These are phyloP conservation scores for Platismatia glauca DNA, from an alignment of 495 filamentous ascomycete genomes.

Conservation along the genomic window DNA sequence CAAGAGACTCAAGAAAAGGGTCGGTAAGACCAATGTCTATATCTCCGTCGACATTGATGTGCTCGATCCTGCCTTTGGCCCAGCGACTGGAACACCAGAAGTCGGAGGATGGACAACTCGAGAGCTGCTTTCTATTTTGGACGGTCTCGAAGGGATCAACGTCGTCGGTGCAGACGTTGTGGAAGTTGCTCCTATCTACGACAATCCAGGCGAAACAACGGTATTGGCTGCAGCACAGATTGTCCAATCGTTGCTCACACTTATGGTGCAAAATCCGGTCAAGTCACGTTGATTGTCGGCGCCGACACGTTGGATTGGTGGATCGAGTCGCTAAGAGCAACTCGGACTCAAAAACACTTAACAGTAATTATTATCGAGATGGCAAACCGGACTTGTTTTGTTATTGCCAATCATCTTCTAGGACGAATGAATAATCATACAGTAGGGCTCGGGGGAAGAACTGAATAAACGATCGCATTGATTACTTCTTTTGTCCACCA, in stretches of 20 bases:
- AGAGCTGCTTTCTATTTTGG: conserved; percentile 41
- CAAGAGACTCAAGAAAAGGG: conserved; percentile 32
- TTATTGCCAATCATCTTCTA: not conserved
- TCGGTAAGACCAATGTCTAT: conserved; percentile 31
- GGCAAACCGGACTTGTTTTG: not conserved
- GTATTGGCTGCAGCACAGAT: conserved; percentile 43
- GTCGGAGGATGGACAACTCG: conserved; percentile 45
- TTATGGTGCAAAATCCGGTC: conserved; percentile 37
- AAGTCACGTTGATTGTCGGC: conserved; percentile 13
- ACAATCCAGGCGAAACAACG: conserved; percentile 39
- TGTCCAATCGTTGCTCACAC: conserved; percentile 32
- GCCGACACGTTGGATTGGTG: not conserved
- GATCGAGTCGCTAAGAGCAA: conserved; percentile 19
- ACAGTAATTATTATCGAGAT: not conserved
- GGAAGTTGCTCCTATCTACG: conserved; percentile 46
- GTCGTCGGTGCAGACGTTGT: conserved; percentile 47
- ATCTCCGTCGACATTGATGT: conserved; percentile 46
- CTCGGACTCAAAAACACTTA: not conserved
- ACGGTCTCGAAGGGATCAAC: conserved; percentile 39
- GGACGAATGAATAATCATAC: too few relatives aligned
- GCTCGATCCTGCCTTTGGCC: conserved; percentile 44
- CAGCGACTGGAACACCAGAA: conserved; percentile 43
- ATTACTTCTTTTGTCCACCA: not conserved
- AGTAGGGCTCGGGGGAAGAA: too few relatives aligned
- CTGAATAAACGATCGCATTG: not conserved